Base-by-base conservation (phyloP, 768 basidiomycete genomes). In the Rubroboletus satanas region DNA sequence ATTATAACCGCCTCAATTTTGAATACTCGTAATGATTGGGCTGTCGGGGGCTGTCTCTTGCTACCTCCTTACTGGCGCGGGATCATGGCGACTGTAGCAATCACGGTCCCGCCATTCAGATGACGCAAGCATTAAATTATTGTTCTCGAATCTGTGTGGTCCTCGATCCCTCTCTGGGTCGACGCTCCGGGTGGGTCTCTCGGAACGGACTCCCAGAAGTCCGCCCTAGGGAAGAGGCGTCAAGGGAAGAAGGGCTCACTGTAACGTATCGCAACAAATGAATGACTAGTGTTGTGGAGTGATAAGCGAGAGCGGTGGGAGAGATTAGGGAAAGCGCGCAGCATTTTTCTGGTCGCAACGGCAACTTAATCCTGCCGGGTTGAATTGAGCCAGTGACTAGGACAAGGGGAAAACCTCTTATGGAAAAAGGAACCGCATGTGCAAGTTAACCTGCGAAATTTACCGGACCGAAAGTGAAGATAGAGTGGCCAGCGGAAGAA, bases 271-370 rank as follows among this genome's bases (percentile, higher is more conserved):
- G 31, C 17, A 50, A 45, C 18, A 21, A 29, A 43, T 3, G 36
- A 37, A 26, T 12, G 48, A 23, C 46, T 38, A 18, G 21, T 29
- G 21, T 41, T 35, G 11, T 15, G 33, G 15, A 28, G 8, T 33
- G 49, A 33, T 49, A 36, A 36, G 60, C 52, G 46, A 35, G 39
- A 42, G 32, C 33, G 26, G 33, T 37, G 41, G 26, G 51, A 46
- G 44, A 9, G 15, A 29, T 28, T 26, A 23, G 26, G 6, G 23
- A 51, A 39, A 39, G 21, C 6, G 18, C 7, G 35, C 45, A 39
- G 29, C 21, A 21, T 21, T 9, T 39, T 36, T 10, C 54, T 31
- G 35, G 50, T 39, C 29, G 15, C 39, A 44, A 17, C 23, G 26
- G n/a, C 28, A 28, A 48, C 35, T 21, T 48, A 23, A 45, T 29